Evolutionary conservation across 495 filamentous ascomycete species (phyloP), one percentile per base, ranked within the genome.

Genomic region (Tuber indicum): DNA sequence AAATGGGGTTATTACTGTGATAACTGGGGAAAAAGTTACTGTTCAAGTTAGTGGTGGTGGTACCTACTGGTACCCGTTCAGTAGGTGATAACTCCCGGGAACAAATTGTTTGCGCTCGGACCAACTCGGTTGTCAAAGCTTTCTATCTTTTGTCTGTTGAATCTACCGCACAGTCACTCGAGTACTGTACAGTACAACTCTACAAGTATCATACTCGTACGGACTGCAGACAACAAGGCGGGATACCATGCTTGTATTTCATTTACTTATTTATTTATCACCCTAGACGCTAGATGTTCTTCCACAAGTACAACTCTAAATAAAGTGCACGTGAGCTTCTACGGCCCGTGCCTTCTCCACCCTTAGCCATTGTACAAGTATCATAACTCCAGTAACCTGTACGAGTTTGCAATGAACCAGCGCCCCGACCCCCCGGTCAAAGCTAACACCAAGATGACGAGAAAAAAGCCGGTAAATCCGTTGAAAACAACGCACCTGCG

Each of bases 81-180:
- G 21, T 21, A 5, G 6, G 39, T 49, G n/a, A 66, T 66, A 36
- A 6, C 14, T 66, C 58, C 58, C 12, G 32, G 32, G 26, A 36
- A 62, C 58, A 36, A 36, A 66, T 66, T 66, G 26, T 17, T 66
- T 66, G 58, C 58, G 58, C 58, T 66, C 58, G 58, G 58, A 66
- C 58, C 58, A 66, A 66, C 26, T 66, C 14, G 26, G 58, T 66
- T 66, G 58, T 66, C 32, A 66, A 17, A 6, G 58, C 58, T 66
- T 32, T 66, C 39, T 41, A 5, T 41, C 39, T 32, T 32, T 32
- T 41, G 39, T 41, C 32, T 32, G 26, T 14, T 14, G 58, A 66
- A 66, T 66, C 58, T 66, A 66, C 26, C 17, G 58, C 26, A 36
- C 58, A 1, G 39, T 41, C 4, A 9, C 32, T 32, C 32, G 32